Evolutionary conservation across 192 early-diverging fungal genomes (phyloP).

Genomic region (Umbelopsis sp.): DNA sequence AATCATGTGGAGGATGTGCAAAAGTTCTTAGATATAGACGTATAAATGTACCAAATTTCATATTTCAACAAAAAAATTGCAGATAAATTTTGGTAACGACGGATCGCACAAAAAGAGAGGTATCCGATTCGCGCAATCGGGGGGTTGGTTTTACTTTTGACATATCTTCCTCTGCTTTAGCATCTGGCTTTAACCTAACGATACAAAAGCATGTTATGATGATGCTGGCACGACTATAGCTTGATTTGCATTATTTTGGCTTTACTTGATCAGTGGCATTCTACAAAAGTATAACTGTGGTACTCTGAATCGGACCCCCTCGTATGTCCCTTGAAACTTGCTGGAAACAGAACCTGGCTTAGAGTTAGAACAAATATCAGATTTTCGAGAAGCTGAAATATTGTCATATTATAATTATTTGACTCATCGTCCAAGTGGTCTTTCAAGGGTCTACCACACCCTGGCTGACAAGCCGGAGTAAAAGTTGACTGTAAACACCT

Average conservation of each 20-base stretch:
- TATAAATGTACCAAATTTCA: too few species aligned
- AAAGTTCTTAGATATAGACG: too few species aligned
- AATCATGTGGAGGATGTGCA: too few species aligned
- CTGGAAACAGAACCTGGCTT: neutral
- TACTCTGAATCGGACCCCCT: neutral
- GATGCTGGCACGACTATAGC: neutral
- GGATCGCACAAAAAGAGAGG: too few species aligned
- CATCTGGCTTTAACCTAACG: neutral
- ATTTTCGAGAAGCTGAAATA: neutral
- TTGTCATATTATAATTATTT: neutral
- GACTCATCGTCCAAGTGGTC: neutral
- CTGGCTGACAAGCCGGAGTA: neutral
- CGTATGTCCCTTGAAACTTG: neutral
- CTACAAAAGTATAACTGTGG: conserved; percentile 9
- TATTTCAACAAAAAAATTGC: too few species aligned
- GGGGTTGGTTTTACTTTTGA: too few species aligned
- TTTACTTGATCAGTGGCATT: neutral
- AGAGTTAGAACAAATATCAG: neutral
- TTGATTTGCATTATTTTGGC: neutral
- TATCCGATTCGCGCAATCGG: too few species aligned
- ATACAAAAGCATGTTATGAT: neutral
- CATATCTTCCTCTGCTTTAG: too few species aligned
- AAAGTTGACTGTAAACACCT: neutral
- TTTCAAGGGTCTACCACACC: conserved; percentile 11
- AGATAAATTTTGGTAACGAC: too few species aligned